Evolutionary conservation across 495 filamentous ascomycete species (phyloP), one percentile per base, ranked within the genome.

Genomic region (Aspergillus mulundensis): DNA sequence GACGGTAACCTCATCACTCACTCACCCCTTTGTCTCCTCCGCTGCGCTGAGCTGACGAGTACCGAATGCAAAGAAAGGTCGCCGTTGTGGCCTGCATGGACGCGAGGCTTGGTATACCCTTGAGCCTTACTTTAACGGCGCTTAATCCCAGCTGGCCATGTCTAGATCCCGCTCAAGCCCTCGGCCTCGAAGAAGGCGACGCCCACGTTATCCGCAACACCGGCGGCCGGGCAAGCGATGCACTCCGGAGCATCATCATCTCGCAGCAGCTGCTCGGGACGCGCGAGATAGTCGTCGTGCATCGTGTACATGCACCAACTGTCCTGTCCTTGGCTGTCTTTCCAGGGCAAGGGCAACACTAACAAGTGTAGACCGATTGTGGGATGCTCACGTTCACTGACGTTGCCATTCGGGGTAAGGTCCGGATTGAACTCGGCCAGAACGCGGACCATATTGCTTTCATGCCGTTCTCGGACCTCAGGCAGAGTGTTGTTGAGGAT

Each of bases 241-340:
- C 84, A 1, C 74, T 92, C 1, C 84, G 89, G 50, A 87, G 82
- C 34, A 77, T 95, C 56, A 73, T 91, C 36, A 91, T 95, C 60
- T 89, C 86, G 5, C 76, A 95, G 75, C 89, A 95, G 67, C 75
- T 92, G 5, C 80, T 95, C 7, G 87, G 85, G n/a, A 96, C 90
- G 0, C 77, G 74, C 0, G 89, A 91, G 63, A 83, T 95, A 30
- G 60, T 93, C 24, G 60, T 95, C 19, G 73, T 95, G 54, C 92
- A 95, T 70, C 88, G 95, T 46, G 71, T 72, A 69, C 15, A 56
- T 25, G 6, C 7, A 23, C 25, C 24, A 28, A 5, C 21, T 15
- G 10, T 47, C 5, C n/a, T n/a, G n/a, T 21, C 21, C 12, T 57
- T 34, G 28, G 4, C 12, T 12, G n/a, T 47, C 21, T 25, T 14